Base-by-base conservation (phyloP, 2,329 filamentous ascomycete genomes). In the Aspergillus sp. region DNA sequence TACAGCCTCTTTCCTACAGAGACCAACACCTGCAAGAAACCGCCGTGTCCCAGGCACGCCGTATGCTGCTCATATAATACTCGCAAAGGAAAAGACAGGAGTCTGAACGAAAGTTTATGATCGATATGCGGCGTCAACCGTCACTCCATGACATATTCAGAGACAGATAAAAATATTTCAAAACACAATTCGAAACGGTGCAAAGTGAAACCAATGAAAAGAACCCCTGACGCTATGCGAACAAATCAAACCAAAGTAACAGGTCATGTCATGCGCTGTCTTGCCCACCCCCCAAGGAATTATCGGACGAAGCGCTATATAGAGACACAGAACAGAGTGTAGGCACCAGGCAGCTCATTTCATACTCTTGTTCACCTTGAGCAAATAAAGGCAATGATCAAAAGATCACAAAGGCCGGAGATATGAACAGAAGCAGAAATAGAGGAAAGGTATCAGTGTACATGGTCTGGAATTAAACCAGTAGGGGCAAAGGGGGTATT, bases 221-320 rank as follows among this genome's bases (percentile, higher is more conserved):
- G 59, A 70, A 72, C 70, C 71, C 70, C 71, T 67, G 64, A 65
- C 71, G 71, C 71, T 74, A 74, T 74, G 71, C 71, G 65, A 70
- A 67, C 62, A 69, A 70, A 70, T 65, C 62, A 70, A 68, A 64
- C 60, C 63, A 62, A 62, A 58, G 55, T 58, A 61, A 62, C 43
- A 59, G 55, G 55, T 55, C 51, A 57, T 56, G 41, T 56, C 54
- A 52, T 56, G 59, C 48, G 55, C 55, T 58, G 60, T 52, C 55
- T 59, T 59, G 52, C 45, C 58, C 56, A 50, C 53, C 58, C 56
- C 52, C 53, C 49, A 23, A 49, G 55, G 48, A 37, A 55, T 55
- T 54, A 59, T 52, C 52, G 47, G 56, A 59, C 46, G 51, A 54
- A 49, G 50, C 55, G 60, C 60, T 64, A 62, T 65, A 66, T 66